These are phyloP conservation scores for Crassisporium funariophilum DNA, from an alignment of 768 basidiomycete species.

Conservation along the genomic window DNA sequence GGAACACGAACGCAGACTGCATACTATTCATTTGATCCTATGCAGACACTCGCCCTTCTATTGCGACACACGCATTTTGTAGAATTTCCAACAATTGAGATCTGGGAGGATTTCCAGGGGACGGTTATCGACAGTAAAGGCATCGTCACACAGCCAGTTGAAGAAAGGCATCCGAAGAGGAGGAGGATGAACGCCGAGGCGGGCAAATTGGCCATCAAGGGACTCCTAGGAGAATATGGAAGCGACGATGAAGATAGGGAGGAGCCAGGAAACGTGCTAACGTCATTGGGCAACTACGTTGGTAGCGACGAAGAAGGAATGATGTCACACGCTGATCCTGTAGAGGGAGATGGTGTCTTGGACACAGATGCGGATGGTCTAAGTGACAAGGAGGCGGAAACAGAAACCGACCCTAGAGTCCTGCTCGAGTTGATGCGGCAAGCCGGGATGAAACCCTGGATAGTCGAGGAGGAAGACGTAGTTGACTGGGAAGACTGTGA, in stretches of 20 bases:
- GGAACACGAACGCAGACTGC: constrained; percentile 29
- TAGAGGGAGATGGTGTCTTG: constrained; percentile 10
- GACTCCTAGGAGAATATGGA: constrained; percentile 45
- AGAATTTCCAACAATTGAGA: constrained; percentile 83
- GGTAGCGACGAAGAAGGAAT: constrained; percentile 48
- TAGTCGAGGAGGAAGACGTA: constrained; percentile 41
- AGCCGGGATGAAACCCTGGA: constrained; percentile 29
- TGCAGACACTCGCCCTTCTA: constrained; percentile 43
- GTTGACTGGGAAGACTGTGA: constrained; percentile 57
- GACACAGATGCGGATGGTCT: constrained; percentile 34
- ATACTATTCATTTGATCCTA: constrained; percentile 62
- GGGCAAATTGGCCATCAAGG: constrained; percentile 57
- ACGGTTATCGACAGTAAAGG: constrained; percentile 60
- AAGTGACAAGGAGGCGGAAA: constrained; percentile 35
- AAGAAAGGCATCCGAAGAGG: constrained; percentile 50
- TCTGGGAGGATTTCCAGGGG: constrained; percentile 72
- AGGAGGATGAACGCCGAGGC: constrained; percentile 54
- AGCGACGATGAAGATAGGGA: constrained; percentile 43
- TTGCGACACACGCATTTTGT: constrained; percentile 69
- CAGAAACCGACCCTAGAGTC: constrained; percentile 39
- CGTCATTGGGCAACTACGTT: constrained; percentile 45
- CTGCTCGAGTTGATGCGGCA: constrained; percentile 45
- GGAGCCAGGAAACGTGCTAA: constrained; percentile 35
- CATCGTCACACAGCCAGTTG: constrained; percentile 35
- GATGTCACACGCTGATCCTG: background rate